Evolutionary conservation across 1,284 basidiomycete species (phyloP).

Genomic region (Anthracocystis panici-leucophaei): DNA sequence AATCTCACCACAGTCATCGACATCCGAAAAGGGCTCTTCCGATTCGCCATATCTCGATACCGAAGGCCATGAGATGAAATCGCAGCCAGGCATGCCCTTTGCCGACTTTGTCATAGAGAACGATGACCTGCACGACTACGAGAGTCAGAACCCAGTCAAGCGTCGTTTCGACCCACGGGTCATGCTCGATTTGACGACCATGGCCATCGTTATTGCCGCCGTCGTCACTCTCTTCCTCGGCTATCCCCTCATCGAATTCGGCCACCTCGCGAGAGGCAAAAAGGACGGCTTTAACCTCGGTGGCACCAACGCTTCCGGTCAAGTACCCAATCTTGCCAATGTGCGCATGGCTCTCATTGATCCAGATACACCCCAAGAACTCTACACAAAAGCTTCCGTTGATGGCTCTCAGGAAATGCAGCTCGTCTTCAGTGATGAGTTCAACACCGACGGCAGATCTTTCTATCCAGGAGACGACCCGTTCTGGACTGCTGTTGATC

Average conservation of each 20-base stretch:
- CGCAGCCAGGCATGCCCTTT: slow-evolving; percentile 36
- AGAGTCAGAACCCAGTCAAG: slow-evolving; percentile 28
- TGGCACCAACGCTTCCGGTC: slow-evolving; percentile 59
- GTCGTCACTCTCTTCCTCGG: slow-evolving; percentile 79
- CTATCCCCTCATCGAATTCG: slow-evolving; percentile 77
- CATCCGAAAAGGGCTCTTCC: slow-evolving; percentile 19
- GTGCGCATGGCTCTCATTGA: slow-evolving; percentile 66
- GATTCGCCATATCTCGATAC: slow-evolving; percentile 42
- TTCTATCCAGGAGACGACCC: slow-evolving; percentile 76
- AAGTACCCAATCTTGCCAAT: slow-evolving; percentile 50
- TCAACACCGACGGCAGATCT: slow-evolving; percentile 67
- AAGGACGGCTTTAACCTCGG: slow-evolving; percentile 53
- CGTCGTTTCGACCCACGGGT: slow-evolving; percentile 31
- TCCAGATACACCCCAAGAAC: slow-evolving; percentile 67
- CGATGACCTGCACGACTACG: slow-evolving; percentile 50
- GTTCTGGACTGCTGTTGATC: slow-evolving; percentile 79
- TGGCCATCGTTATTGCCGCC: slow-evolving; percentile 71
- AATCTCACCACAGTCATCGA: slow-evolving; percentile 21
- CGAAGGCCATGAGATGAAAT: slow-evolving; percentile 16
- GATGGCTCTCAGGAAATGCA: slow-evolving; percentile 60
- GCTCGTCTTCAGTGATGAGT: slow-evolving; percentile 70
- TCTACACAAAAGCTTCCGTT: slow-evolving; percentile 71
- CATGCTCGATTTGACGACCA: slow-evolving; percentile 45
- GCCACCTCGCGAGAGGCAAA: slow-evolving; percentile 8
- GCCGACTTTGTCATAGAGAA: slow-evolving; percentile 54